phyloP scores from a whole-genome alignment of 2,329 filamentous ascomycete genomes.

The Venturia effusa region DNA sequence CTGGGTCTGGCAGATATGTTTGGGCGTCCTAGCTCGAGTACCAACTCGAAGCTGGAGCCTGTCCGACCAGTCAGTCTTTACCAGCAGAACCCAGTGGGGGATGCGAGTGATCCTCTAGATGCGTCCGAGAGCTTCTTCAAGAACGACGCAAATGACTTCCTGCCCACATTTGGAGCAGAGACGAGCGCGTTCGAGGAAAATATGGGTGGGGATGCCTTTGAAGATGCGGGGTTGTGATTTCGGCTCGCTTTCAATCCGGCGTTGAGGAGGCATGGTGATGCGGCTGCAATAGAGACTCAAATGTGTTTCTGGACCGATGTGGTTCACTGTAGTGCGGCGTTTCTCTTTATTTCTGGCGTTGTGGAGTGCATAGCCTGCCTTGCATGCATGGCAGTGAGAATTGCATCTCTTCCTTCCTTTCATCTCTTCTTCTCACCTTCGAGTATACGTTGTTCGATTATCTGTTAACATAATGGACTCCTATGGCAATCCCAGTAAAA shows the following conservation, averaged over 20 bases:
- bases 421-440: not conserved
- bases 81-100: not conserved
- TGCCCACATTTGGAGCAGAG: not conserved
- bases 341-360: not conserved
- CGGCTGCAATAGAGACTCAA: not conserved
- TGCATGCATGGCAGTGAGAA: not conserved
- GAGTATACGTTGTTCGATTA: not conserved
- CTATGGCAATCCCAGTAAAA: not conserved
- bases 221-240: not conserved
- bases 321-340: not conserved
- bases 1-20: constrained; percentile 6
- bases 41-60: not conserved
- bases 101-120: not conserved
- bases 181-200: constrained; percentile 2
- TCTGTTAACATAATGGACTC: not conserved
- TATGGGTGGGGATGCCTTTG: not conserved
- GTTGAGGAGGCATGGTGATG: not conserved
- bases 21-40: constrained; percentile 8
- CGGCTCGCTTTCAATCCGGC: not conserved
- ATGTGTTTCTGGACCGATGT: not conserved
- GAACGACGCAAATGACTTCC: not conserved
- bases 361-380: not conserved
- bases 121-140: not conserved
- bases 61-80: constrained; percentile 1
- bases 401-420: not conserved